Evolutionary conservation across 345 rosid species (phyloP).

Genomic region (Murraya koenigii): DNA sequence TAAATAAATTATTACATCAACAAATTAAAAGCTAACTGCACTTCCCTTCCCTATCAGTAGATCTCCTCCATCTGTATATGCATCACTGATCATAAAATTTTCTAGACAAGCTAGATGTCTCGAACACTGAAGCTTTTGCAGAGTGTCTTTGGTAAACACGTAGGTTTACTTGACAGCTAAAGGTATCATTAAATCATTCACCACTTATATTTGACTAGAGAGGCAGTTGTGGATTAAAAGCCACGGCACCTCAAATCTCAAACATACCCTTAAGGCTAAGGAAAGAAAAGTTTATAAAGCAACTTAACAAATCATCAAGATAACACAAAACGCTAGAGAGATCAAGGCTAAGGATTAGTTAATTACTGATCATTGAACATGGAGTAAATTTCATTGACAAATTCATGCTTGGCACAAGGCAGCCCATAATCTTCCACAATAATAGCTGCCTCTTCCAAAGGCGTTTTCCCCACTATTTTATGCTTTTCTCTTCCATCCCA

Average conservation of each 20-base stretch:
- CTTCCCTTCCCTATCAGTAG: not conserved
- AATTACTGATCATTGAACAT: conserved; percentile 64
- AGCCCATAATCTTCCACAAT: conserved; percentile 81
- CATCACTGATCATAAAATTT: not conserved
- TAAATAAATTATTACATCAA: not conserved
- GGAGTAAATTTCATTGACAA: conserved; percentile 55
- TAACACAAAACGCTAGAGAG: not conserved
- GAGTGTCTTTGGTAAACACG: not conserved
- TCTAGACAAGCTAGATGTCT: not conserved
- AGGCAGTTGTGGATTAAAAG: not conserved
- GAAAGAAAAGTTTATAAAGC: not conserved
- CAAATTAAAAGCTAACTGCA: not conserved
- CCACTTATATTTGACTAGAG: not conserved
- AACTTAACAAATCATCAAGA: not conserved
- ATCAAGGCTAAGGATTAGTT: conserved; percentile 2
- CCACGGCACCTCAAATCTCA: not conserved
- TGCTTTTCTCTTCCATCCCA: conserved; percentile 93
- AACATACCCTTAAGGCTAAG: not conserved
- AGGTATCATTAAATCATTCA: not conserved
- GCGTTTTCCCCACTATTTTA: conserved; percentile 64
- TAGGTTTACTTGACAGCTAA: not conserved
- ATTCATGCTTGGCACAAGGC: conserved; percentile 68
- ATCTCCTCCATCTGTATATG: not conserved
- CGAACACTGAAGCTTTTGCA: not conserved
- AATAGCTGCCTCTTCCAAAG: conserved; percentile 71